Conservation (phyloP, 176 grass and related monocot genomes). For the Elaeis guineensis region DNA sequence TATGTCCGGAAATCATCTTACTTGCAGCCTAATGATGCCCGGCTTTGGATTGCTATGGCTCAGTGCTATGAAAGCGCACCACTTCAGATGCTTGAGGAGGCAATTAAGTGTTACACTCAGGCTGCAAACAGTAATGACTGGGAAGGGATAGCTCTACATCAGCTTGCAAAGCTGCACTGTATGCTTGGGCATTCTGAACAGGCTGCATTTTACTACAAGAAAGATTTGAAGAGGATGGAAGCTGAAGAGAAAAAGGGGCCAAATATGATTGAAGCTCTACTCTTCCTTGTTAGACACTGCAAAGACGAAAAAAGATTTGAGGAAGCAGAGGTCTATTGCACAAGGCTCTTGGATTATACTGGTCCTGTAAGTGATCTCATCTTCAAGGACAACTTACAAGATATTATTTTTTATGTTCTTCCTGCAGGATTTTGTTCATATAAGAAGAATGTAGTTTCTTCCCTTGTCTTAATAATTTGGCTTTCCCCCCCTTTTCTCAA, state of each 20-base stretch:
- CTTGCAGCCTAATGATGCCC: constrained; percentile 79
- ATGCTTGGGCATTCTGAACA: constrained; percentile 59
- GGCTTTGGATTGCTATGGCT: constrained; percentile 96
- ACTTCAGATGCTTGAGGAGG: constrained; percentile 79
- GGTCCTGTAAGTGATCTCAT: constrained; percentile 62
- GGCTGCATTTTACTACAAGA: constrained; percentile 84
- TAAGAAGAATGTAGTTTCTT: too few relatives aligned
- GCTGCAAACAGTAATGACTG: constrained; percentile 68
- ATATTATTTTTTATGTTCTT: too few relatives aligned
- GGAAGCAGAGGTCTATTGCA: constrained; percentile 79
- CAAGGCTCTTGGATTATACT: constrained; percentile 82
- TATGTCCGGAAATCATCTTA: constrained; percentile 83
- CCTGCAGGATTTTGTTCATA: too few relatives aligned
- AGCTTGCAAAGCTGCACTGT: constrained; percentile 62
- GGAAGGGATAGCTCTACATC: constrained; percentile 88
- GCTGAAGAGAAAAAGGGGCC: constrained; percentile 74
- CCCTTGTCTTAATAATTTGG: too few relatives aligned
- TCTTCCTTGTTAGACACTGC: constrained; percentile 87
- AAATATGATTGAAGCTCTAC: constrained; percentile 75
- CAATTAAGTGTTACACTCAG: constrained; percentile 86
- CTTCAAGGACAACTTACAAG: background rate
- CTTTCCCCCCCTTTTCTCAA: too few relatives aligned
- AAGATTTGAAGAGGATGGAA: constrained; percentile 89
- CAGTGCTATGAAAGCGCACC: constrained; percentile 85
- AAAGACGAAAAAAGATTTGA: constrained; percentile 58